phyloP scores from a whole-genome alignment of 331 rosid genomes.

The Phaseolus coccineus region DNA sequence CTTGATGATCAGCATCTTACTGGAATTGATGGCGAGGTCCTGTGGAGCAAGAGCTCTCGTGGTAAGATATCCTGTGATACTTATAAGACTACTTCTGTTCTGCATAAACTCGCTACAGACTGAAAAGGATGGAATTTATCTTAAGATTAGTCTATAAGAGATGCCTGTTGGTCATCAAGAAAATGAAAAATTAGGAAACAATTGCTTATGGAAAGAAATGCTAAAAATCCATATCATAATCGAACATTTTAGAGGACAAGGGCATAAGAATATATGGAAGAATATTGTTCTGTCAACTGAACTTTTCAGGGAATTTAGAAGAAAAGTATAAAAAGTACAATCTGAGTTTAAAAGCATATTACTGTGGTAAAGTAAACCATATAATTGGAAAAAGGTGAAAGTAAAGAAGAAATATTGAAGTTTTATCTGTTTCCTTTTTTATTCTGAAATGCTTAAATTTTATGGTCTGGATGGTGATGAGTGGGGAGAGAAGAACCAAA shows the following conservation, averaged over 20 bases:
- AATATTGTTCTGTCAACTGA: neutral
- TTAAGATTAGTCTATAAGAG: neutral
- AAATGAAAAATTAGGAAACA: neutral
- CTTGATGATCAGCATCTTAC: constrained; percentile 78
- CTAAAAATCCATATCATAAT: constrained; percentile 5
- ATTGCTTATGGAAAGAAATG: neutral
- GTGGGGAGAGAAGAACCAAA: constrained; percentile 20
- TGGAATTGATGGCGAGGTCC: constrained; percentile 61
- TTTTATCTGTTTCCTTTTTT: neutral
- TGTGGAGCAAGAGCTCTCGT: constrained; percentile 74
- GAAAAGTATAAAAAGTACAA: neutral
- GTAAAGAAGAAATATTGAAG: constrained; percentile 12
- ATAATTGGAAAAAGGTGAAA: neutral
- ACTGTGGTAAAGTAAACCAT: too few relatives aligned
- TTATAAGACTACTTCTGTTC: neutral
- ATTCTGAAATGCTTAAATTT: constrained; percentile 34
- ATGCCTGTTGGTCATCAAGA: constrained; percentile 13
- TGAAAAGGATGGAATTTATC: constrained; percentile 13
- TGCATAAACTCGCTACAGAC: constrained; percentile 15
- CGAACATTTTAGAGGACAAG: neutral
- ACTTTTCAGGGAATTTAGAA: neutral
- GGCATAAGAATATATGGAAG: constrained; percentile 6
- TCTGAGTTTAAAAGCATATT: too few relatives aligned
- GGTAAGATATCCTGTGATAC: constrained; percentile 52
- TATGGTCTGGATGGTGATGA: neutral